Evolutionary conservation across 805 yeast species (phyloP).

Genomic region (Metschnikowia baotianmanensis): DNA sequence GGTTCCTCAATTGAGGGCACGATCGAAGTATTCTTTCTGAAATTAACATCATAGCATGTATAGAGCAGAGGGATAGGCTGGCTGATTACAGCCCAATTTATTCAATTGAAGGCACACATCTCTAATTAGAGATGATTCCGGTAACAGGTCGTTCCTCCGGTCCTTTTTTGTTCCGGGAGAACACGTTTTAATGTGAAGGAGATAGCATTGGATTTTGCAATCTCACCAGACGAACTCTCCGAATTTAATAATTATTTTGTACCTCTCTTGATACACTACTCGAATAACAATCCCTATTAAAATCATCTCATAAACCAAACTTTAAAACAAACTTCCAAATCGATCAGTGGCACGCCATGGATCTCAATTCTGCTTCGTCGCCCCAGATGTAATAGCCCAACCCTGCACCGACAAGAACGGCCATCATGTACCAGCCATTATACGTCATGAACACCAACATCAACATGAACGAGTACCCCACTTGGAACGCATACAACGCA

Average conservation of each 20-base stretch:
- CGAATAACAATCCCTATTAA: too few relatives aligned
- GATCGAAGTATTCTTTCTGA: slow-evolving; percentile 35
- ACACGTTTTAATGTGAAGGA: too few relatives aligned
- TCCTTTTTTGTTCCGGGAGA: too few relatives aligned
- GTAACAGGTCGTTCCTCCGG: too few relatives aligned
- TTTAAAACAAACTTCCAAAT: too few relatives aligned
- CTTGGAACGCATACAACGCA: slow-evolving; percentile 58
- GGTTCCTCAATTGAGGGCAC: slow-evolving; percentile 46
- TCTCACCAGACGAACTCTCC: too few relatives aligned
- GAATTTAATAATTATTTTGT: too few relatives aligned
- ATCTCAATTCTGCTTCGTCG: slow-evolving; percentile 15
- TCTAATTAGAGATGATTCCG: too few relatives aligned
- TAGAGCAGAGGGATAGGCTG: slow-evolving; percentile 1
- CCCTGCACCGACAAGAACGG: slow-evolving; percentile 71
- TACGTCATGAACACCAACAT: slow-evolving; percentile 88
- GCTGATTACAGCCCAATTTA: slow-evolving; percentile 2
- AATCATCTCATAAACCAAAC: too few relatives aligned
- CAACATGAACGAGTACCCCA: slow-evolving; percentile 64
- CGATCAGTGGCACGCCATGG: slow-evolving; percentile 37
- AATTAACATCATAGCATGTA: neutral
- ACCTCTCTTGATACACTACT: too few relatives aligned
- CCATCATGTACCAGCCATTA: slow-evolving; percentile 79
- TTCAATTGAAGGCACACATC: neutral
- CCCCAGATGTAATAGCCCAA: slow-evolving; percentile 67
- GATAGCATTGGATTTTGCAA: too few relatives aligned